phyloP scores from a whole-genome alignment of 768 basidiomycete genomes.

The Amanita thiersii region DNA sequence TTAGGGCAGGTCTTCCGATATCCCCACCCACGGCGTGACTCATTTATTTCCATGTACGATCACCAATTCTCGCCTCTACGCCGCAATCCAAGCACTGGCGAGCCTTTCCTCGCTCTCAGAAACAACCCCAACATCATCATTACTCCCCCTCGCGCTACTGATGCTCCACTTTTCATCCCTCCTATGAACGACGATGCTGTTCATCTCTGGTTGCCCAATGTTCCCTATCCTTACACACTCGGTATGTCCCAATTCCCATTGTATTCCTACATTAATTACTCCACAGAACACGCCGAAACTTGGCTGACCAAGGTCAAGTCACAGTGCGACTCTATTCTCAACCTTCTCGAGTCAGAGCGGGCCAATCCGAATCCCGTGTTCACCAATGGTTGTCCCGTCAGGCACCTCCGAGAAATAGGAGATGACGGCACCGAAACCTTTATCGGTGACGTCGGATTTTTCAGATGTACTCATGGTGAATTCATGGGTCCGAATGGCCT shows the following conservation, averaged over 20 bases:
- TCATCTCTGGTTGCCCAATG: conserved; percentile 31
- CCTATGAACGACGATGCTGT: conserved; percentile 40
- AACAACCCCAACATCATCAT: conserved; percentile 44
- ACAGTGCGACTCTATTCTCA: conserved; percentile 18
- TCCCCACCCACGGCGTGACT: not conserved
- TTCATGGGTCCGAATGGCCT: conserved; percentile 17
- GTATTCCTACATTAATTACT: not conserved
- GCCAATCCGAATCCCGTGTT: conserved; percentile 16
- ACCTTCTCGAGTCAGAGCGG: conserved; percentile 19
- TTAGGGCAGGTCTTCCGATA: conserved; percentile 26
- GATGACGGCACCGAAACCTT: conserved; percentile 44
- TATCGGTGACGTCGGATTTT: conserved; percentile 36
- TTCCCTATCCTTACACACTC: conserved; percentile 42
- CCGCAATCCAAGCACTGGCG: conserved; percentile 33
- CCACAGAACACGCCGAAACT: conserved; percentile 19
- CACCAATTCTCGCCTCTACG: conserved; percentile 24
- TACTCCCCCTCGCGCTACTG: conserved; percentile 41
- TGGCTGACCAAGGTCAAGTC: conserved; percentile 17
- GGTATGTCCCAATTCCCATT: conserved; percentile 13
- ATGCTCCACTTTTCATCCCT: conserved; percentile 25
- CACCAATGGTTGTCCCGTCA: conserved; percentile 37
- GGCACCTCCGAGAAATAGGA: conserved; percentile 40
- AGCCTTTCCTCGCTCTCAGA: conserved; percentile 47
- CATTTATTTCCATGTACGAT: conserved; percentile 7
- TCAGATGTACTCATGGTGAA: conserved; percentile 24